Evolutionary conservation across 306 rosid genomes (phyloP).

Genomic region (Argentina anserina): DNA sequence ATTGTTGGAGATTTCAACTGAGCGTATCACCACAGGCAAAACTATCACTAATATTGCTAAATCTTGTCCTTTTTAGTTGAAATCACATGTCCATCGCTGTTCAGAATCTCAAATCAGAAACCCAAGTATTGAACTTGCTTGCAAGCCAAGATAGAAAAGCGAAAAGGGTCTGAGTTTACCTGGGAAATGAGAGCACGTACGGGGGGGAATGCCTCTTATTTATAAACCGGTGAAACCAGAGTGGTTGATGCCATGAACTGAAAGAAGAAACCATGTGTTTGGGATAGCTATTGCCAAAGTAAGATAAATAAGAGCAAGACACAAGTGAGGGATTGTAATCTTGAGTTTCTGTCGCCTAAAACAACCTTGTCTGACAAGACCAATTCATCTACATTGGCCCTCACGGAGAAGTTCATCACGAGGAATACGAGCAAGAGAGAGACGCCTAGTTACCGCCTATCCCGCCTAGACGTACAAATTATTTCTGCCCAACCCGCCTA

Average conservation of each 20-base stretch:
- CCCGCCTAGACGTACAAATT: too few species aligned
- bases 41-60: slow-evolving; percentile 16
- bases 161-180: slow-evolving; percentile 22
- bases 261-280: slow-evolving; percentile 50
- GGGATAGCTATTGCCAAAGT: slow-evolving; percentile 55
- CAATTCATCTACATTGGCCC: slow-evolving; percentile 51
- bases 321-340: slow-evolving; percentile 45
- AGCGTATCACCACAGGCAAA: slow-evolving; percentile 23
- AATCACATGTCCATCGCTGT: slow-evolving; percentile 25
- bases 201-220: too few species aligned
- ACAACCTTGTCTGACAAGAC: slow-evolving; percentile 31
- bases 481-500: too few species aligned
- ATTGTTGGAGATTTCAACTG: slow-evolving; percentile 26
- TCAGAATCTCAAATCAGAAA: neutral
- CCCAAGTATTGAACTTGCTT: neutral
- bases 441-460: too few species aligned
- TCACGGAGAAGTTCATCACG: slow-evolving; percentile 39
- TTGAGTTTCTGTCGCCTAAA: slow-evolving; percentile 34
- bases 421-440: slow-evolving; percentile 62
- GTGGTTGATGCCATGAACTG: slow-evolving; percentile 68
- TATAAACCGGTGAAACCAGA: slow-evolving; percentile 44
- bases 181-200: slow-evolving; percentile 44
- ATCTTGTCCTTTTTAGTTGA: slow-evolving; percentile 25
- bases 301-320: slow-evolving; percentile 31
- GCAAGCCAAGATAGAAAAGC: too few species aligned